Evolutionary conservation across 83 land plant species (phyloP), one percentile per base, ranked within the genome.

Genomic region (Picea mariana): DNA sequence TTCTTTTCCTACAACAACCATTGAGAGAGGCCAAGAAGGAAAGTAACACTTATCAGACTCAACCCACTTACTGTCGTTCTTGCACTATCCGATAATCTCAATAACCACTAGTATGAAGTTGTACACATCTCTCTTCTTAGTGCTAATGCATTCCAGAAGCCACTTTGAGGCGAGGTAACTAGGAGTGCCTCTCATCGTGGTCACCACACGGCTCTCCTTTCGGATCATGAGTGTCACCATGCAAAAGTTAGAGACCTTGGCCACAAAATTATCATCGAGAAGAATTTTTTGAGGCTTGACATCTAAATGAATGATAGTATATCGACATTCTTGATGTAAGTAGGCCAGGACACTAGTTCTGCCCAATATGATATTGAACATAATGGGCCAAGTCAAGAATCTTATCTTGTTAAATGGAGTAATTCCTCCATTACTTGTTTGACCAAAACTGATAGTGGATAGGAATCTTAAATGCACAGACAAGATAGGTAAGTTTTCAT

Each of bases 281-380:
- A 88, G 82, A 62, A 90, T 88, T 75, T 90, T 90, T 49, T 91
- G 86, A 8, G 92, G 86, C 81, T 90, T 90, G 44, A 90, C 86
- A 77, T 90, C 92, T 1, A 91, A 65, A 78, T 90, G 92, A 49
- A 90, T 88, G 31, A 88, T 88, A 18, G 85, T 83, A 6, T 91
- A 61, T 62, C 72, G 87, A 47, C 91, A 84, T 12, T 73, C 78
- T 34, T 82, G 75, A 49, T 90, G 92, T 21, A 90, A 81, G 42
- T 90, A 90, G 3, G 82, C 85, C 21, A 90, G 83, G 11, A 91
- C 92, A 3, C 24, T 49, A 18, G 76, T 49, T 42, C n/a, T 72
- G 42, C 42, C 52, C 8, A 72, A 23, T 18, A 44, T 11, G 40
- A 72, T 6, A 40, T 72, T 72, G 55, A 23, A 72, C 42, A 49